Evolutionary conservation across 345 rosid genomes (phyloP), one percentile per base, ranked within the genome.

Genomic region (Ailanthus altissimus): DNA sequence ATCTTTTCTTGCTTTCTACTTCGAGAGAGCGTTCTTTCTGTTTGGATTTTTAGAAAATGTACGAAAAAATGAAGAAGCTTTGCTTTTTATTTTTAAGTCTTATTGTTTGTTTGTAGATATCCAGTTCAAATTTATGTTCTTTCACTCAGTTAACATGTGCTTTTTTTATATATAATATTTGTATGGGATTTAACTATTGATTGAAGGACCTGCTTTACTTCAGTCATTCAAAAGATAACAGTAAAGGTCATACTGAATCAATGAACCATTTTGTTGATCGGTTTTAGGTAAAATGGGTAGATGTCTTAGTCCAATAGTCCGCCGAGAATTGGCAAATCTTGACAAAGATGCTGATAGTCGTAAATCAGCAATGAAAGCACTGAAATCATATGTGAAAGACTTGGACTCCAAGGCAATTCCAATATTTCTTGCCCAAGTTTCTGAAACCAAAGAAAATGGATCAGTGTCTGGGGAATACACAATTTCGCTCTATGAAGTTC

Each of bases 401-500:
- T 80, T 97, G 86, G 93, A 97, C 75, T 85, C 91, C 11, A 94
- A 88, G 87, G 90, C 97, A 51, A 94, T 97, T 68, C 97, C 94
- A 0, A 73, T 87, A 20, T 94, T 97, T 82, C 88, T 97, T 78
- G 91, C 93, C 50, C 94, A 97, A 81, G 92, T 97, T 73, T 94
- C 97, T 23, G 92, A 94, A 76, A 89, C 94, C 54, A 94, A 89
- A 84, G 99, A 92, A 85, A 91, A 90, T 2, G 98, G 98, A 9
- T 85, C 90, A 0, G 83, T 90, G 25, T 89, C 98, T 0, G 92
- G 94, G 18, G 98, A 92, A 78, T 94, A 89, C 87, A 90, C 98
- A 0, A 94, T 97, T 68, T 94, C 99, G 3, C 97, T 97, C 65
- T 89, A 91, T 40, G 98, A 96, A 81, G 94, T 90, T 81, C 97